Evolutionary conservation across 2,329 filamentous ascomycete genomes (phyloP), one percentile per base, ranked within the genome.

Genomic region (Neurospora sp.): DNA sequence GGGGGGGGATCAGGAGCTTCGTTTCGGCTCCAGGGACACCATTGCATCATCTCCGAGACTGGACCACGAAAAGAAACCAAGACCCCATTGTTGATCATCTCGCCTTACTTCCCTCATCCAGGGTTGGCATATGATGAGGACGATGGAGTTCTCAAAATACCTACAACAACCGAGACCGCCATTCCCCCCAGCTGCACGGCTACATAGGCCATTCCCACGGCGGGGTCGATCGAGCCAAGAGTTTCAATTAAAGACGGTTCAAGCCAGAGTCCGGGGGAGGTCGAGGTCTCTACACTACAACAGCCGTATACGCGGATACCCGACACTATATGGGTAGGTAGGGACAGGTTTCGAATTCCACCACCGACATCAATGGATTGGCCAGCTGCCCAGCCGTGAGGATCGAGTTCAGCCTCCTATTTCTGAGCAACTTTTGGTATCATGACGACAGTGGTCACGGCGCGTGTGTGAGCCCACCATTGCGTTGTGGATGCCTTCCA

Each of bases 361-460:
- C 12, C 52, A 17, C 15, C 23, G 52, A 62, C 52, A 62, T 62
- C 52, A 62, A 62, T 33, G 52, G 28, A 28, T 62, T 33, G 52
- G 52, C 52, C 52, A 62, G 15, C 23, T 36, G 28, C 52, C 52
- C 28, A 41, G 67, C 70, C 12, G 43, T 37, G 28, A 66, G 69
- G 67, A 66, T 69, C 66, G 66, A 70, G 70, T 70, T 71, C 65
- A 69, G 69, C 67, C 69, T 69, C 69, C 67, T 28, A 68, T 69
- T 70, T 68, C 6, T 33, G 23, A 17, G 12, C 52, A 33, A 36
- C 15, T 62, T 52, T 52, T 62, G 52, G 52, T 33, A n/a, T 62
- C 52, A 62, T 62, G 52, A 62, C 52, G 28, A 62, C 52, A n/a
- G 52, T 62, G 46, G 46, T 62, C 28, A 62, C 28, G 52, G 28